Conservation (phyloP, 495 filamentous ascomycete genomes). For the Aspergillus steynii region DNA sequence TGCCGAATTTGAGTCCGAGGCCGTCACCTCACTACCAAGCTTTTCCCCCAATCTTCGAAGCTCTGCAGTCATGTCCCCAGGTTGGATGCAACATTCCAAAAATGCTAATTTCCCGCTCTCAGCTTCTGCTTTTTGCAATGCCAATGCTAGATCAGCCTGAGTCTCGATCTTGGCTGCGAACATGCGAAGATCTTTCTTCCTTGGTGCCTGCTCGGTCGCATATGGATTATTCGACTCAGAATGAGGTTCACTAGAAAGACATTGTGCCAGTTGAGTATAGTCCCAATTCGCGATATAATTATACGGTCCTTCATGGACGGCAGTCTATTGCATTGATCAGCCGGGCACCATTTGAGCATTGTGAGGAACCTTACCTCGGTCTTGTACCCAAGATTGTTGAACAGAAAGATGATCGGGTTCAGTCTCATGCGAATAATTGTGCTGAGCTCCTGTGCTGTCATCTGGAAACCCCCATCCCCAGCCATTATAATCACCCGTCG, state of each 20-base stretch:
- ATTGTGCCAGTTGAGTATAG: slow-evolving; percentile 14
- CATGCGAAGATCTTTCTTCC: neutral
- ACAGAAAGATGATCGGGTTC: slow-evolving; percentile 67
- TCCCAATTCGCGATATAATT: slow-evolving; percentile 21
- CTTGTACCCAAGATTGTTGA: slow-evolving; percentile 66
- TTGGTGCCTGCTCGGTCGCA: neutral
- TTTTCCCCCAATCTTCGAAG: slow-evolving; percentile 1
- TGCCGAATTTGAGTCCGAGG: neutral
- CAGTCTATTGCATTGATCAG: slow-evolving; percentile 2
- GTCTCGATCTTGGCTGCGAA: slow-evolving; percentile 12
- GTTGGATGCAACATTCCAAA: slow-evolving; percentile 17
- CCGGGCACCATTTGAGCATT: neutral
- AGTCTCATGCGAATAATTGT: slow-evolving; percentile 66
- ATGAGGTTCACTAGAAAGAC: slow-evolving; percentile 6
- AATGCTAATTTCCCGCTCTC: slow-evolving; percentile 14
- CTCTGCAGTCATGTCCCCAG: slow-evolving; percentile 16
- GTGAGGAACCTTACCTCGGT: slow-evolving; percentile 46
- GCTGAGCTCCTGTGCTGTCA: slow-evolving; percentile 69
- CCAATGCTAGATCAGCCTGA: slow-evolving; percentile 9
- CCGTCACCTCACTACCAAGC: neutral
- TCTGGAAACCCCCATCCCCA: slow-evolving; percentile 72
- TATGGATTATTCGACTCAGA: slow-evolving; percentile 9
- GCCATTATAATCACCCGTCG: slow-evolving; percentile 60
- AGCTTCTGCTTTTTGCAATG: slow-evolving; percentile 8
- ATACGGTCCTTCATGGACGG: slow-evolving; percentile 20